Percentiles rank a stretch among this genome's conserved stretches.
These are phyloP conservation scores for Naematelia encephala DNA, from an alignment of 768 basidiomycete species.

Conservation along the genomic window DNA sequence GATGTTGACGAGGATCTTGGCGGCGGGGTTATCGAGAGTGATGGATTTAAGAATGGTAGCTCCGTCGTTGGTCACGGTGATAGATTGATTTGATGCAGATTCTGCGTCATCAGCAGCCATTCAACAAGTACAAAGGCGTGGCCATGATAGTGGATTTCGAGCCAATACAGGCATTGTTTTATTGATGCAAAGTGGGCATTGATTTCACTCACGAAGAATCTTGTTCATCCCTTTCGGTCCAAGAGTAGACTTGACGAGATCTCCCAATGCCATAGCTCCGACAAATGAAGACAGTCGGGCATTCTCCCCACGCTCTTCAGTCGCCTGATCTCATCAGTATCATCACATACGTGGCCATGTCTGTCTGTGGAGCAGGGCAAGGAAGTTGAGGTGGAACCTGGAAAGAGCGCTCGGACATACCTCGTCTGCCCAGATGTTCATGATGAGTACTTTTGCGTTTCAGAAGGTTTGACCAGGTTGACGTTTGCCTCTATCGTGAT, in stretches of 20 bases:
- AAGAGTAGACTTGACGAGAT: conserved; percentile 96
- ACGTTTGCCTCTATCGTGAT: too few species aligned
- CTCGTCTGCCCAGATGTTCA: conserved; percentile 45
- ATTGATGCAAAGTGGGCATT: not conserved
- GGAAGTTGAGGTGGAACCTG: not conserved
- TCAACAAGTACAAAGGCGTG: too few species aligned
- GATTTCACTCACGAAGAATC: conserved; percentile 67
- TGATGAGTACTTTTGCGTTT: too few species aligned
- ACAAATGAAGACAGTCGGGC: conserved; percentile 97
- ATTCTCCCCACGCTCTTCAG: conserved; percentile 91
- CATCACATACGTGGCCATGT: not conserved
- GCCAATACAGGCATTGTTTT: too few species aligned
- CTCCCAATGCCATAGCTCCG: conserved; percentile 92
- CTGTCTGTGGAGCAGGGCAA: not conserved
- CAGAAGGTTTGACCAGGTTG: not conserved
- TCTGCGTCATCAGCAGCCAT: conserved; percentile 32
- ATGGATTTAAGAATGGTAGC: conserved; percentile 98
- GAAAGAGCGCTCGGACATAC: conserved; percentile 14
- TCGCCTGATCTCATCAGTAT: conserved; percentile 43
- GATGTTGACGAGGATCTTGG: conserved; percentile 99
- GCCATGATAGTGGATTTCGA: too few species aligned
- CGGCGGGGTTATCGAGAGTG: conserved; percentile 95
- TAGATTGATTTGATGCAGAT: conserved; percentile 72
- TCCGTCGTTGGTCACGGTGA: conserved; percentile 97
- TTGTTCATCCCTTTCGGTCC: conserved; percentile 99